Evolutionary conservation across 1,284 basidiomycete genomes (phyloP).

Genomic region (Cryptococcus wingfieldii): DNA sequence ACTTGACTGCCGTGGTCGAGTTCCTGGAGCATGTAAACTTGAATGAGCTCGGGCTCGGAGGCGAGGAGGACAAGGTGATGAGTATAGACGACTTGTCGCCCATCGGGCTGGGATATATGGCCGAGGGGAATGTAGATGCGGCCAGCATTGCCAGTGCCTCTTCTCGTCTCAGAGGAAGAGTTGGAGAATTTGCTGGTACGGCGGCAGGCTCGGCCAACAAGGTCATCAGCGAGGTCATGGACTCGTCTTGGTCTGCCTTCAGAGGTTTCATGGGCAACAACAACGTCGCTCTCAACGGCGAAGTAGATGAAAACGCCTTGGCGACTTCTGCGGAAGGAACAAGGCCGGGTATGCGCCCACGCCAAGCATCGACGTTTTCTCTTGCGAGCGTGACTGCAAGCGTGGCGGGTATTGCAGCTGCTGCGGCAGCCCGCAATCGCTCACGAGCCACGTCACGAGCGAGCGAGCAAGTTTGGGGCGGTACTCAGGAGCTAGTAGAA

Average conservation of each 20-base stretch:
- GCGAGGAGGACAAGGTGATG: conserved; percentile 57
- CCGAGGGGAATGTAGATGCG: conserved; percentile 39
- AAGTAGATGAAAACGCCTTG: conserved; percentile 19
- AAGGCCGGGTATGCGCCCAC: conserved; percentile 46
- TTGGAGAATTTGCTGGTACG: conserved; percentile 62
- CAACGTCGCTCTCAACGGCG: background rate
- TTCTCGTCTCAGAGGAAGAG: conserved; percentile 58
- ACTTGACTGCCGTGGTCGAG: conserved; percentile 86
- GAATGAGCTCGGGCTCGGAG: conserved; percentile 69
- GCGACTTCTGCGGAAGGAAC: conserved; percentile 12
- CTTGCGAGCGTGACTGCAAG: conserved; percentile 71
- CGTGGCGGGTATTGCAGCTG: conserved; percentile 54
- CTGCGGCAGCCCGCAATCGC: conserved; percentile 38
- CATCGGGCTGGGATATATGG: conserved; percentile 57
- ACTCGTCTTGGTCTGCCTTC: conserved; percentile 74
- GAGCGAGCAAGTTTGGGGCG: conserved; percentile 44
- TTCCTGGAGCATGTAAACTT: conserved; percentile 90
- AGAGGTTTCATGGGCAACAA: conserved; percentile 56
- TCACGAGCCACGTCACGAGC: conserved; percentile 52
- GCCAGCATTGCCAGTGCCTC: conserved; percentile 44
- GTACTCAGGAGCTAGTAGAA: conserved; percentile 45
- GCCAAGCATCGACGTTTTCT: conserved; percentile 71
- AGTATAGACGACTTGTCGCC: conserved; percentile 71
- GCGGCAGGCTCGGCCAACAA: conserved; percentile 74
- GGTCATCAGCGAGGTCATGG: conserved; percentile 75